Base-by-base conservation (phyloP, 306 rosid species). In the Luffa acutangula region DNA sequence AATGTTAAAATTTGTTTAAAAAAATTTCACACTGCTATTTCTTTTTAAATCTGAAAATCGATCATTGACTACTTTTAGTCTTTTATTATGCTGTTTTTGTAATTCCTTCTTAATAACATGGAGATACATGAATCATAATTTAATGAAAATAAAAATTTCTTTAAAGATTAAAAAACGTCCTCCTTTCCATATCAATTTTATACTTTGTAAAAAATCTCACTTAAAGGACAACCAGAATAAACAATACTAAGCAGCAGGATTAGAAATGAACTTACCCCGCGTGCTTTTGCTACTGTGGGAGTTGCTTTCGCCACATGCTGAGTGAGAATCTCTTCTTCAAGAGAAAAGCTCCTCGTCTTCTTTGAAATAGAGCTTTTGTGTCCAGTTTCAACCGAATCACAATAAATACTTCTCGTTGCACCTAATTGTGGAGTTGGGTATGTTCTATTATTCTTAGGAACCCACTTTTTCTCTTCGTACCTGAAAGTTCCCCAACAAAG, bases 381-480 rank as follows among this genome's bases (percentile, higher is more conserved):
- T 71, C 49, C 86, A 37, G 46, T 58, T 82, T 46, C 80, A 20
- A 83, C 81, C 31, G 82, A 73, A 51, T 77, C 83, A 52, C 80
- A 73, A 4, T 78, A 73, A 58, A 81, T 79, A 80, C 67, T 54
- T 12, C 73, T 20, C 11, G 59, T 78, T 80, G 88, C 93, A 77
- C 62, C 79, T 62, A 86, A 60, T 70, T 77, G 80, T 43, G 84
- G 52, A 78, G 84, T 37, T 43, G 90, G 79, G 64, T 43, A 80
- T 58, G 79, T 73, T 73, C 80, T 86, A 49, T 81, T 86, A 49
- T 81, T 84, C 53, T 82, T 83, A 11, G 69, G 75, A 80, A 84
- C 88, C 97, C 97, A 94, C 80, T 49, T 85, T 84, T 84, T 92
- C 56, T 88, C 92, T 72, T 87, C 91, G 67, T 94, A 94, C 89